Base-by-base conservation (phyloP, 805 yeast species). In the Torulaspora franciscae region DNA sequence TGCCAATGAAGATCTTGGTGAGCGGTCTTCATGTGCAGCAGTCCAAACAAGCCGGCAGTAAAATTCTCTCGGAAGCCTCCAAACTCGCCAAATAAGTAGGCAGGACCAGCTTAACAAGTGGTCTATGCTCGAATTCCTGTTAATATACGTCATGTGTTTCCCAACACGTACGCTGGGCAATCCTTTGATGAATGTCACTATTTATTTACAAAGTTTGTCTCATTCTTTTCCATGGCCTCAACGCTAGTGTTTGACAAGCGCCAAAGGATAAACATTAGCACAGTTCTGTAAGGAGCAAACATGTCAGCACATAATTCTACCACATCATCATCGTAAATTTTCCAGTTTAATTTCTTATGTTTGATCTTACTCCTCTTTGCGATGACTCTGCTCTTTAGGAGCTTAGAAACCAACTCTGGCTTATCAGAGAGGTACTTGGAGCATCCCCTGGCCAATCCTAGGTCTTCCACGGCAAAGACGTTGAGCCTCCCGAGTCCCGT, bases 391-490 rank as follows among this genome's bases (percentile, higher is more conserved):
- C 70, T 58, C 3, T 66, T 62, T 58, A 75, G 74, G 5, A 79
- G 61, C 37, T 73, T 72, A 30, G 66, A 56, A 7, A 75, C 54
- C 10, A 81, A 47, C 4, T 72, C 71, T 0, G 81, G 82, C 42
- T 84, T 67, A 36, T 72, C 70, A 13, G 68, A 69, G 19, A 85
- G 60, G 62, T 86, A 90, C 24, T 72, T 62, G 0, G 87, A 75
- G 47, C 82, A 76, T 0, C 97, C 97, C 50, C 95, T 69, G 26
- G 90, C 88, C 2, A 90, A 76, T 1, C 96, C 97, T 37, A 90
- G 66, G 65, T 90, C 97, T 14, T 81, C 86, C 4, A 76, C 68
- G 4, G 93, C 83, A 61, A 87, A 87, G 0, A 86, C 77, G 60
- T 90, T 81, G 58, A 77, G 59, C 45, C 85, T 73, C 22, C 73